Base-by-base conservation (phyloP, 768 basidiomycete species). In the Hericium rajendrae region DNA sequence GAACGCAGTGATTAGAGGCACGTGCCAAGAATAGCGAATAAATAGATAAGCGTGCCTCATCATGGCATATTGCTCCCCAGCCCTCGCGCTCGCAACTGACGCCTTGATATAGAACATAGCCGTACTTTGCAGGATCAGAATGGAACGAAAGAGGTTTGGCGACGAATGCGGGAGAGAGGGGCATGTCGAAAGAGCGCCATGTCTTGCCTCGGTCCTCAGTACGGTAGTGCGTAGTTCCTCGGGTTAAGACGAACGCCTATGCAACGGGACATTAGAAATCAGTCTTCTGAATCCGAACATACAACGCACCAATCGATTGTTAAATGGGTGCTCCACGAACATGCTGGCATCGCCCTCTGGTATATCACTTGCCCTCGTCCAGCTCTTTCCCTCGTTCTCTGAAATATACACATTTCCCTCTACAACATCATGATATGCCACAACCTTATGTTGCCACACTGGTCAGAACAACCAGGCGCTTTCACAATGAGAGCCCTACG, bases 191-290 rank as follows among this genome's bases (percentile, higher is more conserved):
- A 0, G 81, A 68, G 54, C 82, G 81, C 95, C 95, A 99, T 38
- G 86, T 83, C 71, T 80, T 83, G 55, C 97, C 95, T 59, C 88
- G 81, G 70, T 99, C 87, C 38, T 83, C 80, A 2, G 97, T 94
- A 37, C 88, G 84, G 71, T 90, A 99, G 69, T 98, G 94, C 20
- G 68, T 89, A 11, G 59, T 83, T n/a, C 75, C 75, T 26, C 79
- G 74, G 3, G 92, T 89, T 58, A 99, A 73, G 38, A 88, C 84
- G 68, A 97, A 98, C 0, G 91, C 94, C 93, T 95, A 63, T 38
- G 48, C 4, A 20, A 51, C 22, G 48, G 37, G 38, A 56, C 54
- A 49, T 46, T 59, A 32, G 51, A 46, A 48, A 40, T 38, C 8
- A 52, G 22, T 46, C 51, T 51, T 18, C 28, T 3, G 55, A 22